These are phyloP conservation scores for Ceratobasidium sp. DNA, from an alignment of 1,284 basidiomycete genomes.

Conservation along the genomic window DNA sequence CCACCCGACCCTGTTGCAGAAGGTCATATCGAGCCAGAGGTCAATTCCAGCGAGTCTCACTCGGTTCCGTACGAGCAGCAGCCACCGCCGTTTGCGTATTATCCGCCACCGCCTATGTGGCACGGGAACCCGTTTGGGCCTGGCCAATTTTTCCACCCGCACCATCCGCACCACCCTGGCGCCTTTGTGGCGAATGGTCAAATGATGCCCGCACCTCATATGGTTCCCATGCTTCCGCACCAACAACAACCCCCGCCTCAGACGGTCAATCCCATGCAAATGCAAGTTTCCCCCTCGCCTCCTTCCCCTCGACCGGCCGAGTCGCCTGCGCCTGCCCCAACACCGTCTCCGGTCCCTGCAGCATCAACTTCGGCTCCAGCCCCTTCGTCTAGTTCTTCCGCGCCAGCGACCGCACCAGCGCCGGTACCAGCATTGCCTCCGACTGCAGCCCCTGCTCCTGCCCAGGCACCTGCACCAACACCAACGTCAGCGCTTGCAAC, in stretches of 20 bases:
- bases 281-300: constrained; percentile 49
- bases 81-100: constrained; percentile 17
- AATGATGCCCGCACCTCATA: constrained; percentile 30
- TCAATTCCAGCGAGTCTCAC: constrained; percentile 41
- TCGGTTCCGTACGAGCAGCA: constrained; percentile 59
- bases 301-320: constrained; percentile 44
- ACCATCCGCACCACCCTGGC: neutral
- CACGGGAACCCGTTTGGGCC: constrained; percentile 5
- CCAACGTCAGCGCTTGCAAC: neutral
- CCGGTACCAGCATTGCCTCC: neutral
- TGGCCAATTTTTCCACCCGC: constrained; percentile 31
- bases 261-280: constrained; percentile 36
- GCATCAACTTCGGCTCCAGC: constrained; percentile 52
- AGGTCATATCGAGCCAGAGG: constrained; percentile 1
- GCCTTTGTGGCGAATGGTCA: constrained; percentile 26
- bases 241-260: constrained; percentile 25
- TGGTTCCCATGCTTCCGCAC: constrained; percentile 21
- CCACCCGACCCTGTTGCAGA: constrained; percentile 8
- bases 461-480: neutral
- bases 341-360: constrained; percentile 49
- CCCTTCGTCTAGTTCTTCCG: too few relatives aligned
- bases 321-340: constrained; percentile 56
- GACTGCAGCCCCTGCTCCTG: constrained; percentile 2
- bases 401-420: neutral
- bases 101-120: constrained; percentile 16